Conservation (phyloP, 805 yeast species). For the Lipomyces mesembrius region DNA sequence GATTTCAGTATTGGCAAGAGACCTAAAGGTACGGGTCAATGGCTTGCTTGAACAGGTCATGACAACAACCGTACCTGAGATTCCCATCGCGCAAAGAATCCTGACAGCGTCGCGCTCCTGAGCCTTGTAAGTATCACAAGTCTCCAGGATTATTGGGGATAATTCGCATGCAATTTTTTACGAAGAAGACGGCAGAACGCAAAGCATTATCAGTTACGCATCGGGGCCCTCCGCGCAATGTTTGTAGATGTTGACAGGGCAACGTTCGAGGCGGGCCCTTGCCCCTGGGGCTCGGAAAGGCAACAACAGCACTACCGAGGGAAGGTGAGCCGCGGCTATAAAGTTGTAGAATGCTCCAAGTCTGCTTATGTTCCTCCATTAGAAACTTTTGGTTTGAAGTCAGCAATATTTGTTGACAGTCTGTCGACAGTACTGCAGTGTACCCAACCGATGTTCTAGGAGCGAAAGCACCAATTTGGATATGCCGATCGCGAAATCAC, state of each 20-base stretch:
- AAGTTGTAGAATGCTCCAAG: background rate
- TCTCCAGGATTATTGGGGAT: background rate
- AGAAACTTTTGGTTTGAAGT: background rate
- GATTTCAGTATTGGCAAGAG: constrained; percentile 77
- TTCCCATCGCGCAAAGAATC: constrained; percentile 24
- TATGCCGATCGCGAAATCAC: constrained; percentile 73
- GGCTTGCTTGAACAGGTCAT: background rate
- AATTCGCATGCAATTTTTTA: background rate
- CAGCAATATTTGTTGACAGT: background rate
- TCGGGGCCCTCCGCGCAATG: background rate
- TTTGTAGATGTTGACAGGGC: background rate
- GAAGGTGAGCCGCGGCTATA: background rate
- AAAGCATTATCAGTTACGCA: background rate
- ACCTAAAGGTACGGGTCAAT: constrained; percentile 49
- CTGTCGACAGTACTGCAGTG: background rate
- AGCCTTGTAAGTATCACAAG: background rate
- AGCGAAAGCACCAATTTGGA: background rate
- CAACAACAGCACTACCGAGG: too few relatives aligned
- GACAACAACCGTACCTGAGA: constrained; percentile 12
- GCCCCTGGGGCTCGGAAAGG: background rate
- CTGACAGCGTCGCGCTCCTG: background rate
- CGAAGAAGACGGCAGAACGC: background rate
- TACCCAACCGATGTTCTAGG: background rate
- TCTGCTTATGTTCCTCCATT: background rate
- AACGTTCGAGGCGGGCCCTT: background rate